phyloP scores from a whole-genome alignment of 768 basidiomycete species.

The Mycena pura region DNA sequence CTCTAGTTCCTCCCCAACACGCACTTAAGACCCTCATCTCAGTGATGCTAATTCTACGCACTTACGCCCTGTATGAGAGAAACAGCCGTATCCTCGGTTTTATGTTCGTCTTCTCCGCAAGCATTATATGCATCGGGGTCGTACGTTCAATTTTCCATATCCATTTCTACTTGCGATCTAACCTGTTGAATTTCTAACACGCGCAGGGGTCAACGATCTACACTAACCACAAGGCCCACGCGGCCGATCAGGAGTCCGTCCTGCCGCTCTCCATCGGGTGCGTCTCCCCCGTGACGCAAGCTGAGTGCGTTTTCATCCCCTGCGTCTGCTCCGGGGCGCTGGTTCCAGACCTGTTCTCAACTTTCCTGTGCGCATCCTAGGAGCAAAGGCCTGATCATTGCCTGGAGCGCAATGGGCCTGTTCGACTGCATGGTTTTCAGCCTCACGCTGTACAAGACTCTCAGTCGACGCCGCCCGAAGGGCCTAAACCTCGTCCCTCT shows the following conservation, averaged over 20 bases:
- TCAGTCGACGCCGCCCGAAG: background rate
- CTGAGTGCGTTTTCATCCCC: background rate
- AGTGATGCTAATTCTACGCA: no score
- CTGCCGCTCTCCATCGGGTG: no score
- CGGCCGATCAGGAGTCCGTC: no score
- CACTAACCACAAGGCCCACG: no score
- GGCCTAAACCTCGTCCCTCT: background rate
- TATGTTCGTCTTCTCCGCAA: background rate
- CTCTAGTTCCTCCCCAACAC: no score
- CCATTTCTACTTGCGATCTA: no score
- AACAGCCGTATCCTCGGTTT: background rate
- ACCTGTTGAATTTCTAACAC: no score
- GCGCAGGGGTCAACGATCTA: no score
- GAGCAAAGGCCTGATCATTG: background rate
- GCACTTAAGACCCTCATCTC: no score
- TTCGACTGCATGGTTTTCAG: conserved; percentile 8
- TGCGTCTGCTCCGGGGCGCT: no score
- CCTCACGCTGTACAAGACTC: conserved; percentile 5
- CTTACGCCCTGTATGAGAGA: conserved; percentile 12
- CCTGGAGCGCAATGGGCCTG: background rate
- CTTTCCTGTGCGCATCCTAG: background rate
- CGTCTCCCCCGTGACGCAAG: background rate
- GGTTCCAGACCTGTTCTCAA: no score
- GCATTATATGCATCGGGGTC: background rate
- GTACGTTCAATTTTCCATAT: no score